These are phyloP conservation scores for Saccharomycopsis fibuligera DNA, from an alignment of 805 yeast species.

Conservation along the genomic window DNA sequence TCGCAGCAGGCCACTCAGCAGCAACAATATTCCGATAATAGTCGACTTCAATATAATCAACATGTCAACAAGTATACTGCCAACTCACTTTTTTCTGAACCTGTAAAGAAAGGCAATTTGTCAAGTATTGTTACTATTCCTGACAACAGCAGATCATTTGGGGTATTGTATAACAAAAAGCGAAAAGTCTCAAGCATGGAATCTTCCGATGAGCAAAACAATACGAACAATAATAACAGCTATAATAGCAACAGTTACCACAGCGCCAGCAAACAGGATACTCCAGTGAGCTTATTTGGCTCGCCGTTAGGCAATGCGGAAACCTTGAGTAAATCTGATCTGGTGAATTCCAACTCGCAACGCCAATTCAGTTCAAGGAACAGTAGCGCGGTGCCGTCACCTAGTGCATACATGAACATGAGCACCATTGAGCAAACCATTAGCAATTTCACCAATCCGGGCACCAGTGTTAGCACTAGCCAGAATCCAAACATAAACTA, in stretches of 20 bases:
- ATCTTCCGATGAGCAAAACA: constrained; percentile 10
- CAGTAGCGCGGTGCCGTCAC: constrained; percentile 4
- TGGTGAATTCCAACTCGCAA: background rate
- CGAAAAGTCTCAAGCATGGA: constrained; percentile 15
- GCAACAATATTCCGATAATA: background rate
- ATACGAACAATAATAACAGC: background rate
- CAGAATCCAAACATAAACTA: background rate
- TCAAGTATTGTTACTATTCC: constrained; percentile 20
- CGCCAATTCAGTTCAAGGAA: constrained; percentile 4
- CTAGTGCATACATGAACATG: background rate
- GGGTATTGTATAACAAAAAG: constrained; percentile 17
- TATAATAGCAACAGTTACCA: background rate
- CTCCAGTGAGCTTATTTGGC: background rate
- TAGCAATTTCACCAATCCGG: too few relatives aligned
- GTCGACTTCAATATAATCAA: constrained; percentile 10
- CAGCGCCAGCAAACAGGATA: background rate
- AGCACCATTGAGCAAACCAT: background rate
- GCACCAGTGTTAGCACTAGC: background rate
- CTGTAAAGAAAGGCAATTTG: constrained; percentile 20
- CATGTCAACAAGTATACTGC: constrained; percentile 19
- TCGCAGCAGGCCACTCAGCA: background rate
- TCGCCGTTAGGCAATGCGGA: background rate
- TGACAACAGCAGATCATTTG: constrained; percentile 20
- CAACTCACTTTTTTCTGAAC: constrained; percentile 16
- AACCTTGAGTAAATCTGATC: constrained; percentile 3